Base-by-base conservation (phyloP, 1,139 yeast species). In the Arxiozyma bovina region DNA sequence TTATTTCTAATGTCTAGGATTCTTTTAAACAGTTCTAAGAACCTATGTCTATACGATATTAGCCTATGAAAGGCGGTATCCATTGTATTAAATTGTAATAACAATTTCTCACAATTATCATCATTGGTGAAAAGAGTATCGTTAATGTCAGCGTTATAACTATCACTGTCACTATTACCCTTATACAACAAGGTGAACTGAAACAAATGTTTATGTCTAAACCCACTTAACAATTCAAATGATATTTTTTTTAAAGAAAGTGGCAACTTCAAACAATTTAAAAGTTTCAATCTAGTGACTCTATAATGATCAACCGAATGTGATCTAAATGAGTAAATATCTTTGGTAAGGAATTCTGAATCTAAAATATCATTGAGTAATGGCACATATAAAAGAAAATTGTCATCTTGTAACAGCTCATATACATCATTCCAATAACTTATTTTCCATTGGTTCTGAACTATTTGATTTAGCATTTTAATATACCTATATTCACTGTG, bases 51-150 rank as follows among this genome's bases (percentile, higher is more conserved):
- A 40, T 57, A 53, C 8, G 55, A 57, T 30, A 64, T 20, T 22
- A 64, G 50, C 22, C 56, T 54, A 55, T 63, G 62, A 57, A 59
- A 65, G 8, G 63, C 57, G 17, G 60, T 58, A 50, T 65, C 69
- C 57, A 65, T 57, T 5, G 63, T 61, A 17, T 63, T 56, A 27
- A 63, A 51, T 22, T 61, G 59, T 27, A 64, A 44, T 20, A 62
- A 58, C 22, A 63, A 47, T n/a, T 57, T 50, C 41, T 59, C 62
- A 49, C 61, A 49, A 1, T 23, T 59, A 18, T 60, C 59, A 8
- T 53, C 53, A 25, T 54, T 57, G 2, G 52, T 56, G 51, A 53
- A 52, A 40, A 55, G 54, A 20, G 48, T 44, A 17, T 41, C 27
- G 2, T 52, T 34, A 34, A 34, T 4, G 8, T 12, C 40, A 15